Percentiles rank a stretch among this genome's conserved stretches.
Conservation (phyloP, 148 eudicot species). For the Amaranthus hypochondriacus region DNA sequence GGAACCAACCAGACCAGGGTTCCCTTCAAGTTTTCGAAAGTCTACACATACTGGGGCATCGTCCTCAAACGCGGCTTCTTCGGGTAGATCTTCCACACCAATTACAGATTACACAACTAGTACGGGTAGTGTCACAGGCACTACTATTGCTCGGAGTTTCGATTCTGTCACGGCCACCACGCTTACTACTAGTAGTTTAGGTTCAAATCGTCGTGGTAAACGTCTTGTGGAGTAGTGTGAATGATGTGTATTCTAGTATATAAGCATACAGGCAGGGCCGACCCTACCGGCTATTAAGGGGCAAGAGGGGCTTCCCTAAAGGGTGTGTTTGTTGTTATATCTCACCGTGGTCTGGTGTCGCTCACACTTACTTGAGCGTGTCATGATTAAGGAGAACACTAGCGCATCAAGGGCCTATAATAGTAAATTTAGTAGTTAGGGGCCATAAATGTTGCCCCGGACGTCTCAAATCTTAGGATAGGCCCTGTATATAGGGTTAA, state of each 20-base stretch:
- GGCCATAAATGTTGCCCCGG: too few relatives aligned
- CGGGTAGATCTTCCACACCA: constrained; percentile 29
- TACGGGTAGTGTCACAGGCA: constrained; percentile 22
- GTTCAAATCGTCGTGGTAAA: constrained; percentile 40
- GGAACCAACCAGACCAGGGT: constrained; percentile 76
- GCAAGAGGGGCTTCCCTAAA: too few relatives aligned
- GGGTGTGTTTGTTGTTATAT: too few relatives aligned
- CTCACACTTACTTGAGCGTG: too few relatives aligned
- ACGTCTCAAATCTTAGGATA: too few relatives aligned
- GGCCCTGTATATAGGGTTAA: background rate
- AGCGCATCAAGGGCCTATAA: too few relatives aligned
- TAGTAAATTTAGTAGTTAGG: too few relatives aligned
- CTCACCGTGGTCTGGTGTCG: too few relatives aligned
- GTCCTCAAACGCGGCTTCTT: constrained; percentile 36
- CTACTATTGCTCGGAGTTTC: too few relatives aligned
- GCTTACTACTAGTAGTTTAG: constrained; percentile 14
- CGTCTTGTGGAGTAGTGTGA: constrained; percentile 26
- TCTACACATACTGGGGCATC: constrained; percentile 29
- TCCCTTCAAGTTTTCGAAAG: constrained; percentile 45
- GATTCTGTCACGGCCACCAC: constrained; percentile 24
- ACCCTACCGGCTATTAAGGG: too few relatives aligned
- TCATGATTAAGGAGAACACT: too few relatives aligned
- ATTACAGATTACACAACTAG: constrained; percentile 31
- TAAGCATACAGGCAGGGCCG: background rate
- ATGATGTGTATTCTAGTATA: background rate